Evolutionary conservation across 2,329 filamentous ascomycete species (phyloP).

Genomic region (Diaporthe batatas): DNA sequence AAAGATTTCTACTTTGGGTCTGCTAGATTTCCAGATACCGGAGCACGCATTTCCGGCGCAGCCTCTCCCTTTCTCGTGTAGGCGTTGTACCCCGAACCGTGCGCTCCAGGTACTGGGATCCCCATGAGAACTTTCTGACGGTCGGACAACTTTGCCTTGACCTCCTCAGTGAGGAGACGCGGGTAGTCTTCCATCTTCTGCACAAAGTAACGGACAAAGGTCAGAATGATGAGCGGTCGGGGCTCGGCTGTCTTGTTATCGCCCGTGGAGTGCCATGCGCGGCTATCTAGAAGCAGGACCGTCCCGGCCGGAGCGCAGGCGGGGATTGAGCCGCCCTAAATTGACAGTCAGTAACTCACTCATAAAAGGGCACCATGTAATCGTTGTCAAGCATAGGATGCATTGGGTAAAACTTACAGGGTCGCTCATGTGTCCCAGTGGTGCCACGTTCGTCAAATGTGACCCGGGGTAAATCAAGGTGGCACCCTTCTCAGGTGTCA

Average conservation of each 20-base stretch:
- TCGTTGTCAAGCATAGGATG: neutral
- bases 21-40: slow-evolving; percentile 15
- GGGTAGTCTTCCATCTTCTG: slow-evolving; percentile 29
- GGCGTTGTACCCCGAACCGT: slow-evolving; percentile 27
- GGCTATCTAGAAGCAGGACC: slow-evolving; percentile 19
- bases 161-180: neutral
- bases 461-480: slow-evolving; percentile 22
- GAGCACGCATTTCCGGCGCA: neutral
- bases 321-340: slow-evolving; percentile 17
- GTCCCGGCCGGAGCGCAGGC: slow-evolving; percentile 20
- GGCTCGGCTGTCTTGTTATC: slow-evolving; percentile 18
- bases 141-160: slow-evolving; percentile 22
- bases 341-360: neutral
- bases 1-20: neutral
- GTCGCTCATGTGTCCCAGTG: slow-evolving; percentile 25
- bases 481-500: slow-evolving; percentile 29
- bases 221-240: slow-evolving; percentile 14
- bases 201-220: slow-evolving; percentile 11
- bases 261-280: slow-evolving; percentile 27
- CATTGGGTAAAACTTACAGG: neutral
- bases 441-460: slow-evolving; percentile 19
- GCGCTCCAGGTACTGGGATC: slow-evolving; percentile 9
- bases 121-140: slow-evolving; percentile 11
- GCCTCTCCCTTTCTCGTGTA: slow-evolving; percentile 25
- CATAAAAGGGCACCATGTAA: neutral